Base-by-base conservation (phyloP, 495 filamentous ascomycete genomes). In the Penicillium daleae region DNA sequence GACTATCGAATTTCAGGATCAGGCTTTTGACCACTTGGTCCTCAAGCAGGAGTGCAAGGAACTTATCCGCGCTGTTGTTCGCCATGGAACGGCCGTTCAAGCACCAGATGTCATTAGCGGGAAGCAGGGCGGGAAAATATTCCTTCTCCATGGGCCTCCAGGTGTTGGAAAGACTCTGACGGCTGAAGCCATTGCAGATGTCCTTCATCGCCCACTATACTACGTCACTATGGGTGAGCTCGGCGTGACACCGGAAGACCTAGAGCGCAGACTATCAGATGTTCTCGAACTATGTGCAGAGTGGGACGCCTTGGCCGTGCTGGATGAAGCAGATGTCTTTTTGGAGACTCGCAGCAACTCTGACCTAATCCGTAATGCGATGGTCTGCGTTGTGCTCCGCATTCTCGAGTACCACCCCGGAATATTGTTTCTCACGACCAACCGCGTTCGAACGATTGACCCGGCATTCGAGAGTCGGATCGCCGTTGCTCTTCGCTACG, bases 251-350 rank as follows among this genome's bases (percentile, higher is more conserved):
- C 48, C 48, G 21, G 48, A 51, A 19, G 26, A 31, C 31, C 49
- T 51, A 8, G 49, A 51, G 26, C 49, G 49, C 4, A 27, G 49
- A 27, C 12, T 51, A 4, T 51, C 22, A 1, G 48, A 51, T 6
- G 49, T 51, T 31, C 49, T 51, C 12, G 49, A 27, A 4, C 22
- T 51, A 3, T 51, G 49, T 31, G 49, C 49, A 6, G 49, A 51
- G 31, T 51, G 26, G 49, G 49, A 51, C 31, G 49, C 49, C 1
- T 51, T 51, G 49, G 49, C 49, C 26, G 49, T 51, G 19, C 54
- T 56, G 4, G 54, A 56, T 21, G 53, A 56, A n/a, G 53, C 53
- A 22, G 53, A 56, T n/a, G 54, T 56, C 24, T 56, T 56, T 42
- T 19, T 56, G 32, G 54, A 56, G 37, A 42, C 32, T 15, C 54